Conservation (phyloP, 2,329 filamentous ascomycete genomes). For the Nothophaeocryptopus gaeumannii region DNA sequence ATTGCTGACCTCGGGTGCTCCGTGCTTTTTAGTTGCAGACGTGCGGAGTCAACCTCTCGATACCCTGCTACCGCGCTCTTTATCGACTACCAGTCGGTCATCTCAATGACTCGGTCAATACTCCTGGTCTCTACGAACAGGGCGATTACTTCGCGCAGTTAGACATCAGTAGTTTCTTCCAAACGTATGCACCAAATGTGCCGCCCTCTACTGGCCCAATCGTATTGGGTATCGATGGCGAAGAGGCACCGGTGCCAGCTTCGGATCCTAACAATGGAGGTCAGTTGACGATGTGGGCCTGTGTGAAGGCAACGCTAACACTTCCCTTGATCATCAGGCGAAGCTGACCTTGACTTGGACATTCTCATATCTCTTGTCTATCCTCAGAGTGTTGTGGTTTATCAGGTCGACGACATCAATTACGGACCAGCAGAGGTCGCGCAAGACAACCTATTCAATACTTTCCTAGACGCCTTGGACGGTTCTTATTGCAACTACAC, state of each 20-base stretch:
- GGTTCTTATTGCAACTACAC: constrained; percentile 51
- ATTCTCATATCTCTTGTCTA: constrained; percentile 49
- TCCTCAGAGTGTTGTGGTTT: constrained; percentile 46
- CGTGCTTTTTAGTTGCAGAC: background rate
- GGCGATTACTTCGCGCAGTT: constrained; percentile 16
- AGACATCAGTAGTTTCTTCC: constrained; percentile 31
- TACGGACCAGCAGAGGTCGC: constrained; percentile 22
- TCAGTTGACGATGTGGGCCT: constrained; percentile 24
- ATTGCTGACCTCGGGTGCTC: too few species aligned
- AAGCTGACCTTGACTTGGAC: too few species aligned
- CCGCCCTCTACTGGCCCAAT: constrained; percentile 24
- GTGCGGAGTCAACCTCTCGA: constrained; percentile 35
- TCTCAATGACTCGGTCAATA: constrained; percentile 12
- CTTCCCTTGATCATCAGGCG: too few species aligned
- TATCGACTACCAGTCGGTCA: constrained; percentile 41
- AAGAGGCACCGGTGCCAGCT: constrained; percentile 37
- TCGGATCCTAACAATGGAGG: constrained; percentile 5
- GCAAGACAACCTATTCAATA: constrained; percentile 34
- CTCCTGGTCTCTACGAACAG: constrained; percentile 19
- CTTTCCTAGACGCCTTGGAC: constrained; percentile 50
- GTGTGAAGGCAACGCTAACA: too few species aligned
- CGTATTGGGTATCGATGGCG: constrained; percentile 22
- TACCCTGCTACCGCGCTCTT: constrained; percentile 41
- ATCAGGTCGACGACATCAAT: constrained; percentile 48
- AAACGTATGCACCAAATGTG: constrained; percentile 27